Evolutionary conservation across 352 stramenopile species (phyloP), one percentile per base, ranked within the genome.

Genomic region (Phytophthora podocarpi): DNA sequence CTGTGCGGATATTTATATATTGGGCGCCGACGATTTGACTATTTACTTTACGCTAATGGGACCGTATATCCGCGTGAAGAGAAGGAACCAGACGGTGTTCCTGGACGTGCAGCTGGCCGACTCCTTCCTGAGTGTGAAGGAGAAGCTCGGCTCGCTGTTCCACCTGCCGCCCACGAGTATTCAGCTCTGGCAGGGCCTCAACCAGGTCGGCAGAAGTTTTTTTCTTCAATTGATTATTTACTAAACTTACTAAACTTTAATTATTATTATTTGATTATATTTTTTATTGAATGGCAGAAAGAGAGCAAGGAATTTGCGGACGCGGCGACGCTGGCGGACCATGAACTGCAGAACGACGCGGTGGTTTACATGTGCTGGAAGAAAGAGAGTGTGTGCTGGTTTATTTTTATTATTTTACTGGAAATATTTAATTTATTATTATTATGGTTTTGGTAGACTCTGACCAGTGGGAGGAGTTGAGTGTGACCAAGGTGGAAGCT

Each of bases 61-160:
- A 24, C 79, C 85, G 73, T 97, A 97, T 57, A 74, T 97, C 54
- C 85, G 89, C 74, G 76, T 97, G n/a, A 97, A 97, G 82, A 76
- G 89, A 52, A 67, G 80, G 35, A 90, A 80, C 61, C 85, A 92
- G 74, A 96, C 87, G 16, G 80, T 97, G 30, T 97, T 97, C 63
- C 60, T 97, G 64, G 81, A 95, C 64, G 84, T 90, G 49, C 74
- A 93, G 62, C 74, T 86, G 32, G 58, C 62, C 16, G 87, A 97
- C 45, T 88, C 82, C 31, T 96, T 97, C 64, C 68, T 85, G 21
- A 84, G 65, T 56, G 76, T 97, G 10, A 95, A 95, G 63, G 83
- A 93, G 60, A 91, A 90, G 67, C 67, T 94, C 31, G 82, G 71
- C 36, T 64, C 70, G 27, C 55, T 97, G 26, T 82, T 97, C 57